Conservation (phyloP, 2,329 filamentous ascomycete genomes). For the Exophiala viscosa region DNA sequence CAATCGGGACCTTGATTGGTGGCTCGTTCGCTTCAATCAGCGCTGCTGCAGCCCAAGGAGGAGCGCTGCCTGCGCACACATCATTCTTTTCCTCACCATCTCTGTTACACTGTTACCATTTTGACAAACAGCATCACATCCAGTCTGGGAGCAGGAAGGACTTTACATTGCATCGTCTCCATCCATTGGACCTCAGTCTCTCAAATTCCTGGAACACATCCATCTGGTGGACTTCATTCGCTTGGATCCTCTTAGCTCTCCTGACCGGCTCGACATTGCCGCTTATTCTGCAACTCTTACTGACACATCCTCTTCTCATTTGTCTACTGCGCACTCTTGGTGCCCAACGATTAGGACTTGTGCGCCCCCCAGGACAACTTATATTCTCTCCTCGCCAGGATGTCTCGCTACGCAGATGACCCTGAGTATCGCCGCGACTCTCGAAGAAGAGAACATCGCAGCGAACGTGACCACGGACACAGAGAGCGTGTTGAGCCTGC, state of each 20-base stretch:
- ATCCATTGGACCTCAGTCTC: constrained; percentile 16
- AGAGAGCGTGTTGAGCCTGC: constrained; percentile 8
- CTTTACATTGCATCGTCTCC: constrained; percentile 1
- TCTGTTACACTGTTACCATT: constrained; percentile 4
- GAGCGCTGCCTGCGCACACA: constrained; percentile 22
- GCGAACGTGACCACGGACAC: not conserved
- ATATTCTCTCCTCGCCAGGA: constrained; percentile 17
- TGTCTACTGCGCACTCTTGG: constrained; percentile 17
- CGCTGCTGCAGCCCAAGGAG: not conserved
- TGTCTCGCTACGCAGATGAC: constrained; percentile 24
- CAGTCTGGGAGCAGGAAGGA: constrained; percentile 11
- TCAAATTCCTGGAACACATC: constrained; percentile 6
- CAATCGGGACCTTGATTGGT: constrained; percentile 3
- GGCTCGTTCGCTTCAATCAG: constrained; percentile 5
- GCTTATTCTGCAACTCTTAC: constrained; percentile 16
- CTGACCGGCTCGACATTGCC: constrained; percentile 15
- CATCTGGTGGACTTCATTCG: constrained; percentile 12
- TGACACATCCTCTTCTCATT: constrained; percentile 18
- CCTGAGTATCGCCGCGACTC: constrained; percentile 21
- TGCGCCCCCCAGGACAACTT: constrained; percentile 9
- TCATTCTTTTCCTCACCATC: constrained; percentile 12
- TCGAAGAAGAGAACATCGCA: constrained; percentile 16
- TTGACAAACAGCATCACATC: constrained; percentile 11
- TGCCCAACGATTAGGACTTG: constrained; percentile 21
- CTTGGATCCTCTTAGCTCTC: constrained; percentile 17